phyloP scores from a whole-genome alignment of 768 basidiomycete genomes.

The Rhodotorula babjevae region DNA sequence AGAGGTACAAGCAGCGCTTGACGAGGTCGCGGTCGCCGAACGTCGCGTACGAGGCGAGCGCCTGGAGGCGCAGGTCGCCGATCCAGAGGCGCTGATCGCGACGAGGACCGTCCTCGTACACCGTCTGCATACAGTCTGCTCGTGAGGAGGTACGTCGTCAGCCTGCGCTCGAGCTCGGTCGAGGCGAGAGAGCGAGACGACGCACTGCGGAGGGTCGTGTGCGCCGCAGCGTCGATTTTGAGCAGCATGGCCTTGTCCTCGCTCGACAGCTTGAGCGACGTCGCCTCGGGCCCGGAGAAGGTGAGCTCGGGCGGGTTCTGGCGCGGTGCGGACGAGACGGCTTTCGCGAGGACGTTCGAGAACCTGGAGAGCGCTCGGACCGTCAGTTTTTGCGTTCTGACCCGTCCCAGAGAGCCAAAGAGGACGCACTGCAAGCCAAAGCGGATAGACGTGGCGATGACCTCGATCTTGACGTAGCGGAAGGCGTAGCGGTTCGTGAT shows the following conservation, averaged over 20 bases:
- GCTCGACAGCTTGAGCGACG: neutral
- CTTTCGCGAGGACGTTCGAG: neutral
- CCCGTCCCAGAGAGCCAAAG: no score
- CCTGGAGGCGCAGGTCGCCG: conserved; percentile 2
- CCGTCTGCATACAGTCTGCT: conserved; percentile 42
- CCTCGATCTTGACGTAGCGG: conserved; percentile 42
- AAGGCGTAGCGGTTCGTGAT: conserved; percentile 42
- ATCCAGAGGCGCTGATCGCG: conserved; percentile 43
- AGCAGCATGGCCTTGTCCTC: neutral
- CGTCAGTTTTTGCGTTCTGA: no score
- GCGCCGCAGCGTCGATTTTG: neutral
- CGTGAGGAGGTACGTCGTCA: conserved; percentile 28
- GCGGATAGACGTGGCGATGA: conserved; percentile 34
- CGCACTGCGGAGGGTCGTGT: neutral
- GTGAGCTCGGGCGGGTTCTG: neutral
- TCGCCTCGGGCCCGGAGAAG: neutral
- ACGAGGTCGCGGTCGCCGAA: neutral
- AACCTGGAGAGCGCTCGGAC: conserved; percentile 35
- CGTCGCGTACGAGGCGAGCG: neutral
- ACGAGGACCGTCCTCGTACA: conserved; percentile 43
- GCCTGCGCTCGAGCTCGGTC: no score
- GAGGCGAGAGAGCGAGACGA: no score
- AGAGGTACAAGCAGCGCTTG: neutral
- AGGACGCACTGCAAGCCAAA: conserved; percentile 16
- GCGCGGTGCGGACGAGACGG: neutral